Conservation (phyloP, 176 grass and related monocot genomes). For the Musa acuminata region DNA sequence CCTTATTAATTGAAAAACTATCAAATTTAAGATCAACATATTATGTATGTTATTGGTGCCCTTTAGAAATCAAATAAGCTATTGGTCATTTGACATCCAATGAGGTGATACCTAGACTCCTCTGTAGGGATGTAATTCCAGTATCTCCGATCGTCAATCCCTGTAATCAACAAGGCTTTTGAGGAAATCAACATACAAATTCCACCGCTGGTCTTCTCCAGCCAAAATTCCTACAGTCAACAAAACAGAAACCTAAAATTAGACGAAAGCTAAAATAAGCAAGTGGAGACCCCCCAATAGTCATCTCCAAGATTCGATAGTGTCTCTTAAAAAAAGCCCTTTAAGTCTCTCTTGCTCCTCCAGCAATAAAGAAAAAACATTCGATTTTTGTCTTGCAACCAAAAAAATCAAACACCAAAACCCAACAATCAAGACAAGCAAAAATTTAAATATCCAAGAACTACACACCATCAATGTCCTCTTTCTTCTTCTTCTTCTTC, state of each 20-base stretch:
- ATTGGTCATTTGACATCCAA: not conserved
- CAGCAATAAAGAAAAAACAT: not conserved
- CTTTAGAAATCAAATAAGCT: no score
- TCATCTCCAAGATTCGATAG: not conserved
- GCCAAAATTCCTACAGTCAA: constrained; percentile 62
- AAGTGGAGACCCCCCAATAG: not conserved
- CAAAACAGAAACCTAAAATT: not conserved
- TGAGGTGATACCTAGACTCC: not conserved
- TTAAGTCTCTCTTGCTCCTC: not conserved
- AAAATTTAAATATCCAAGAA: no score
- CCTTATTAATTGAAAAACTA: no score
- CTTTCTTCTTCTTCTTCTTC: no score
- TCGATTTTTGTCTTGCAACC: not conserved
- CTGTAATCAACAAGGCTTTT: constrained; percentile 6
- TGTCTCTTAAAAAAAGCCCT: not conserved
- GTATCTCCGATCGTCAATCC: constrained; percentile 12
- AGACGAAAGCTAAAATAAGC: not conserved
- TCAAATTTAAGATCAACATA: no score
- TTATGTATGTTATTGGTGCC: no score
- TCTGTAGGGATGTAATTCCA: not conserved
- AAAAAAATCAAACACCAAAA: not conserved
- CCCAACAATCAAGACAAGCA: not conserved
- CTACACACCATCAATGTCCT: no score
- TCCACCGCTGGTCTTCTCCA: constrained; percentile 46
- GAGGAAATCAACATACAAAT: constrained; percentile 14